Evolutionary conservation across 305 asterid genomes (phyloP), one percentile per base, ranked within the genome.

Genomic region (Rubia tinctorum): DNA sequence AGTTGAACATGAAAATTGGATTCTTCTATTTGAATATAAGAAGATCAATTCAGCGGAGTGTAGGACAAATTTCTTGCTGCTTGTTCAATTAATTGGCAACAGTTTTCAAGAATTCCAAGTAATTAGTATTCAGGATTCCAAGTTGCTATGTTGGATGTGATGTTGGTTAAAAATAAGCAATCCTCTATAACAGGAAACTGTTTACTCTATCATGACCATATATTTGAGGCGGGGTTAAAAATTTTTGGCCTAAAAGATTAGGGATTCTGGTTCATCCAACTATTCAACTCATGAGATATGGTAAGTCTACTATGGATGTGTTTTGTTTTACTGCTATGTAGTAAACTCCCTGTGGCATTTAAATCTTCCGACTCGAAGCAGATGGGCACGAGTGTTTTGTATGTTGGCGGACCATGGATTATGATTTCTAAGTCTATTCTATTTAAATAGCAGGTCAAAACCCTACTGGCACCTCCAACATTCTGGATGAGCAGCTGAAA

Each of bases 401-500:
- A 49, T 49, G 30, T 20, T 15, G 23, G 23, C 34, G 34, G 34
- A 30, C 34, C 34, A 30, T 30, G 34, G 34, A 30, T 30, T 30
- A 44, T 68, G 34, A 27, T 27, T 43, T 68, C 14, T 42, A 77
- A 71, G 76, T 63, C 75, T 30, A 30, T 30, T 30, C 34, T 30
- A 30, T 30, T 30, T 30, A 30, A 30, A n/a, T 30, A 30, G 34
- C 84, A 95, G 97, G 90, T 78, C 82, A 80, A 68, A 82, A 84
- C 47, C 78, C 81, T 58, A 60, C 70, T 43, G 85, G 79, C 66
- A 61, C 86, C 70, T 42, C 83, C 4, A 55, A 70, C 60, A 30
- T 73, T 65, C 78, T 95, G 83, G 96, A 95, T 79, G 80, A 81
- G 53, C 97, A 89, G 82, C 80, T 92, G 77, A 91, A 78, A 83